Percentiles rank a stretch among this genome's conserved stretches.
Conservation (phyloP, 2,329 filamentous ascomycete genomes). For the Ceratocystiopsis minuta region DNA sequence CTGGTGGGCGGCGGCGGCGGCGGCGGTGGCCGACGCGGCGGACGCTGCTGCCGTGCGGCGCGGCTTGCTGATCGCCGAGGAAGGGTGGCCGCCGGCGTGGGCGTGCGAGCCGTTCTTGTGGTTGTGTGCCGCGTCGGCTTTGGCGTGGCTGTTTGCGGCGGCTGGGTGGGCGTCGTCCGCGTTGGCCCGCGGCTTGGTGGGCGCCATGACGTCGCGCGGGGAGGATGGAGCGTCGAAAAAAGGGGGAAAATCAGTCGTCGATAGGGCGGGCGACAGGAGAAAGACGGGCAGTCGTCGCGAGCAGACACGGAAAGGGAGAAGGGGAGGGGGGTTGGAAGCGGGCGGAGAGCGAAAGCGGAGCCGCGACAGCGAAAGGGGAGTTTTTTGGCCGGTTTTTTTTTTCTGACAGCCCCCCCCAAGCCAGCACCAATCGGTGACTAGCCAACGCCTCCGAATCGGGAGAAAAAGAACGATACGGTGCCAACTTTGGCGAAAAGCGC, state of each 20-base stretch:
- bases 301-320: not conserved
- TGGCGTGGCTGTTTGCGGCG: constrained; percentile 14
- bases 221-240: no score
- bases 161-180: constrained; percentile 7
- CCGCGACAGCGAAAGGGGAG: not conserved
- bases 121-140: constrained; percentile 20
- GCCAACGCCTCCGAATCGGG: no score
- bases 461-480: no score
- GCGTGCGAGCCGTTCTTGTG: constrained; percentile 23
- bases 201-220: constrained; percentile 2
- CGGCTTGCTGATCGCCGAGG: constrained; percentile 30
- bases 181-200: constrained; percentile 5
- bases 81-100: constrained; percentile 11
- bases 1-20: constrained; percentile 7
- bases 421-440: not conserved
- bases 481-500: no score
- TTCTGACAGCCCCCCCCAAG: not conserved
- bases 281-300: not conserved
- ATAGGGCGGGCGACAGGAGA: no score
- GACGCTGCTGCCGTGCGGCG: constrained; percentile 33
- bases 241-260: not conserved
- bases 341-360: not conserved
- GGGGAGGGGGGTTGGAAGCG: not conserved
- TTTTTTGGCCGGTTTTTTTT: no score
- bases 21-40: constrained; percentile 17